Evolutionary conservation across 1,284 basidiomycete genomes (phyloP).

Genomic region (Psilocybe mexicana): DNA sequence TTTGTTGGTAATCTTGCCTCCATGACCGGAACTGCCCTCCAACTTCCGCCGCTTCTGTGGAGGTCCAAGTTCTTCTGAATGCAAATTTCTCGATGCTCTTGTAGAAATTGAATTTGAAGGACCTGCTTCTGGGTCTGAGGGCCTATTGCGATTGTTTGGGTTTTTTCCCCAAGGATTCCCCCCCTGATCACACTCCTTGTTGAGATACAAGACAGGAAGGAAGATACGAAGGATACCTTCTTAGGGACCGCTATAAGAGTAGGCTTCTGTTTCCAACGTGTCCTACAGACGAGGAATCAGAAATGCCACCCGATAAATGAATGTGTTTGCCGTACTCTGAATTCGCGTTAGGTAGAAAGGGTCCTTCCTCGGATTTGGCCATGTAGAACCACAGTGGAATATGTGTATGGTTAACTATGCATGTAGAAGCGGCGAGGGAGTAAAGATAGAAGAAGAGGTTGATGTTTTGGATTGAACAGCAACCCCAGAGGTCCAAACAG

Average conservation of each 20-base stretch:
- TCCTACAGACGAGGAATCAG: background rate
- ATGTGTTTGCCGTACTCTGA: background rate
- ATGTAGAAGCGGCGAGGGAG: background rate
- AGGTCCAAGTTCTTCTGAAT: background rate
- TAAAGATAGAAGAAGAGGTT: no score
- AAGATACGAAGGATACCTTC: background rate
- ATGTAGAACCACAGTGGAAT: background rate
- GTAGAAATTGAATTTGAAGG: slow-evolving; percentile 7
- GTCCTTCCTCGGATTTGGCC: background rate
- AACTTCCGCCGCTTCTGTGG: slow-evolving; percentile 13
- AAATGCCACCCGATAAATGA: background rate
- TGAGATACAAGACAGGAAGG: no score
- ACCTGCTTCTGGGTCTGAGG: background rate
- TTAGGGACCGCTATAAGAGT: slow-evolving; percentile 9
- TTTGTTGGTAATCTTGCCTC: no score
- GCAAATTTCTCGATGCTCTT: background rate
- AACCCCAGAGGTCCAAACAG: no score
- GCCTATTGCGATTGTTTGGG: background rate
- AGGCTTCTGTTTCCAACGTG: slow-evolving; percentile 7
- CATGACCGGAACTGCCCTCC: background rate
- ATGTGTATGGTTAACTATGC: background rate
- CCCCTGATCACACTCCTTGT: background rate
- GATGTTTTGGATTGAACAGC: no score
- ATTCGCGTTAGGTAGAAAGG: background rate
- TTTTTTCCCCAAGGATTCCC: background rate